Conservation (phyloP, 352 stramenopile species). For the Globisporangium acanthophoron region DNA sequence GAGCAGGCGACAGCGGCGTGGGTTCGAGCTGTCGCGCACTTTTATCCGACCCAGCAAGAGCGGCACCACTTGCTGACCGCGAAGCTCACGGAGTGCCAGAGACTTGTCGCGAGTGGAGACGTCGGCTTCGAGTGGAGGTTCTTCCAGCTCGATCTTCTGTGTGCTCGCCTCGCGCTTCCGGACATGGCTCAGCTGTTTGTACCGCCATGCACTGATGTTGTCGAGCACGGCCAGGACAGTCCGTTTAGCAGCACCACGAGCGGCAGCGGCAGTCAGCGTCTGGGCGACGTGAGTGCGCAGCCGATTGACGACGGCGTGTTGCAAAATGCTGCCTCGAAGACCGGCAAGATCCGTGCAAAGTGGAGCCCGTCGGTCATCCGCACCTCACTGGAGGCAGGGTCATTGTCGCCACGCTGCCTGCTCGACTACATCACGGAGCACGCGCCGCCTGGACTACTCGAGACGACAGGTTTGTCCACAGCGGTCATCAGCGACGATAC, state of each 20-base stretch:
- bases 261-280: background rate
- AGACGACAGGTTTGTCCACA: conserved; percentile 27
- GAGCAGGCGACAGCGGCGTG: conserved; percentile 71
- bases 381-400: conserved; percentile 47
- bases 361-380: conserved; percentile 54
- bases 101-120: conserved; percentile 15
- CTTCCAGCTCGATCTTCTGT: conserved; percentile 76
- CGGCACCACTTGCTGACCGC: conserved; percentile 48
- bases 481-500: conserved; percentile 28
- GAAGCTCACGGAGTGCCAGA: conserved; percentile 54
- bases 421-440: conserved; percentile 66
- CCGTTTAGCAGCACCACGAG: conserved; percentile 6
- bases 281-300: conserved; percentile 24
- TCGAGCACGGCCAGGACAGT: conserved; percentile 35
- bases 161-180: conserved; percentile 60
- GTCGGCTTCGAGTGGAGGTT: conserved; percentile 47
- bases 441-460: conserved; percentile 48
- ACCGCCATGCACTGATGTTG: conserved; percentile 52
- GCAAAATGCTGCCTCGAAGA: conserved; percentile 55
- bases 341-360: conserved; percentile 52
- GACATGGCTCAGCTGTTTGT: conserved; percentile 79
- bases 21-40: conserved; percentile 67
- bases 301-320: conserved; percentile 64
- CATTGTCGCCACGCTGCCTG: conserved; percentile 59
- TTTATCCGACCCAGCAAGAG: conserved; percentile 62